Conservation (phyloP, 345 rosid genomes). For the Citrus hindsii region DNA sequence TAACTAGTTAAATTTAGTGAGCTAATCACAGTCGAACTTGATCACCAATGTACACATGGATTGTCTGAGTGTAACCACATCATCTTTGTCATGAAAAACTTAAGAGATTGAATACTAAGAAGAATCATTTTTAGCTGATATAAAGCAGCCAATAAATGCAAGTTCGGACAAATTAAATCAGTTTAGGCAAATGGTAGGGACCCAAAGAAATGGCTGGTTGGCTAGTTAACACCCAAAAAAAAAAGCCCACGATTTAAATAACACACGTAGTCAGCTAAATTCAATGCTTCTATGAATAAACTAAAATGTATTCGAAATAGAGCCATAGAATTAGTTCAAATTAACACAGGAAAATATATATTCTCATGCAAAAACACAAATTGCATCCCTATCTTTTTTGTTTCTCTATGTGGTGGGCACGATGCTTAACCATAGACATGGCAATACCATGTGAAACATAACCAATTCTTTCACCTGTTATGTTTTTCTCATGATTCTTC, state of each 20-base stretch:
- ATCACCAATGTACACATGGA: not conserved
- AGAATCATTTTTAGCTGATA: not conserved
- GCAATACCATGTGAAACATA: conserved; percentile 44
- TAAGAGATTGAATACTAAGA: not conserved
- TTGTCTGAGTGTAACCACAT: not conserved
- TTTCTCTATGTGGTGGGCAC: conserved; percentile 30
- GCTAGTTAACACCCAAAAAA: conserved; percentile 19
- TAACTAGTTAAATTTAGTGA: not conserved
- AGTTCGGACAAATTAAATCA: conserved; percentile 3
- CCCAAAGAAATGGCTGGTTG: not conserved
- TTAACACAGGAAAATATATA: not conserved
- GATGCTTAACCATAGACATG: conserved; percentile 24
- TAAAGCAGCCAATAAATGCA: conserved; percentile 4
- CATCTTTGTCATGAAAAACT: not conserved
- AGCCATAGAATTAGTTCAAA: not conserved
- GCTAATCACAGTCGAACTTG: not conserved
- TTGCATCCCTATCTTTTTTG: not conserved
- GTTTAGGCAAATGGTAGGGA: conserved; percentile 3
- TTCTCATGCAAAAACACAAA: not conserved
- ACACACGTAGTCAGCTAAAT: conserved; percentile 19
- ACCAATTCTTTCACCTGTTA: conserved; percentile 36
- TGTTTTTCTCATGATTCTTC: conserved; percentile 27
- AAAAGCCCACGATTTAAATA: not conserved
- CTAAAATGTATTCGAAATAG: not conserved
- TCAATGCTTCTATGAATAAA: conserved; percentile 22